Evolutionary conservation across 345 rosid species (phyloP).

Genomic region (Lagerstroemia speciosa): DNA sequence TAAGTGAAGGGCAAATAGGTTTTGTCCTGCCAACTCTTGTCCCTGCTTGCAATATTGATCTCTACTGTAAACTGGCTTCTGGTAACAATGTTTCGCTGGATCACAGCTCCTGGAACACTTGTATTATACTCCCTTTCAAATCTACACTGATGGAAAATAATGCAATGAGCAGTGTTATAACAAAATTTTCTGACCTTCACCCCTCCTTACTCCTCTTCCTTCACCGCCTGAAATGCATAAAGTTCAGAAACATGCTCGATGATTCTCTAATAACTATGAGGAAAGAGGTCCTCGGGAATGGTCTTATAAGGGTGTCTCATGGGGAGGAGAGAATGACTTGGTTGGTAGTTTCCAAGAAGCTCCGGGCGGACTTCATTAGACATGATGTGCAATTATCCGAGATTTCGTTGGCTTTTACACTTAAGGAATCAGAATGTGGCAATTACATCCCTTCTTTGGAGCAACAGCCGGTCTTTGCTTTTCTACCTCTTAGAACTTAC

Average conservation of each 20-base stretch:
- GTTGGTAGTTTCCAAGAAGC: constrained; percentile 77
- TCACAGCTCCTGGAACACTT: constrained; percentile 62
- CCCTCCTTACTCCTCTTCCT: constrained; percentile 91
- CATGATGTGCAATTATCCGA: constrained; percentile 65
- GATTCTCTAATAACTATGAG: constrained; percentile 65
- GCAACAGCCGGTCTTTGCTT: constrained; percentile 90
- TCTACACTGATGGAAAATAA: constrained; percentile 46
- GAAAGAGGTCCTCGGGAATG: constrained; percentile 65
- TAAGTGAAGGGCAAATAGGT: constrained; percentile 90
- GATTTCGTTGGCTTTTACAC: constrained; percentile 73
- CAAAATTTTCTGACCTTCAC: constrained; percentile 90
- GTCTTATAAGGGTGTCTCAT: constrained; percentile 67
- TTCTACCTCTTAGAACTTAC: constrained; percentile 89
- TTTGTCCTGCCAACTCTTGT: constrained; percentile 79
- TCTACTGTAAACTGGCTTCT: constrained; percentile 38
- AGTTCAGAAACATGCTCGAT: constrained; percentile 62
- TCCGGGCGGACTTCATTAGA: constrained; percentile 49
- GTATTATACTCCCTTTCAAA: constrained; percentile 86
- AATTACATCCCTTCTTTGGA: constrained; percentile 49
- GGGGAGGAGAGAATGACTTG: constrained; percentile 72
- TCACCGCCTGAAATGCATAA: constrained; percentile 75
- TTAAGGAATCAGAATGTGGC: constrained; percentile 50
- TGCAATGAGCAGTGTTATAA: constrained; percentile 40
- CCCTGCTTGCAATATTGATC: constrained; percentile 59
- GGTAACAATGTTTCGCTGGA: constrained; percentile 27